Evolutionary conservation across 2,329 filamentous ascomycete genomes (phyloP), one percentile per base, ranked within the genome.

Genomic region (Pseudogymnoascus sp.): DNA sequence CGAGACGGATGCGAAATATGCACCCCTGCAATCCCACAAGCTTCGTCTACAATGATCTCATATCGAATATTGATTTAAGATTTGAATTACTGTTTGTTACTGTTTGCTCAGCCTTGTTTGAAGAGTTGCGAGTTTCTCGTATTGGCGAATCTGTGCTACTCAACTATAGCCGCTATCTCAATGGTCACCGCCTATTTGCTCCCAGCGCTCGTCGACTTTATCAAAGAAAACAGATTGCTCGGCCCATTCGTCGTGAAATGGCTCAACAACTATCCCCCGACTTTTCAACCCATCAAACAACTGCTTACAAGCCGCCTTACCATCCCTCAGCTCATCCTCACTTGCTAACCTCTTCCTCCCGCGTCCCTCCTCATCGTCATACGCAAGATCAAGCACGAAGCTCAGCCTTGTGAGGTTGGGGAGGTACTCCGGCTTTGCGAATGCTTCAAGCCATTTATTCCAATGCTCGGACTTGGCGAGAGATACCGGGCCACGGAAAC

Each of bases 351-450:
- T 57, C n/a, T 57, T 57, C 23, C 26, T 53, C 47, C 50, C 50
- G 0, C 5, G 10, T 7, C 21, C 11, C 26, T 31, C n/a, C 10
- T 21, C 11, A 57, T 33, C 5, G 0, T 33, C 28, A 57, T 57
- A 57, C 10, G 50, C 50, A 64, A 77, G 77, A 0, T 72, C 50
- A 8, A 57, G 50, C 50, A 57, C 50, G 8, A 57, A 57, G 28
- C 50, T 57, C 50, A 57, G 17, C 28, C 5, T 57, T 15, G 8
- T 21, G 50, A 57, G 50, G 10, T 57, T 57, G n/a, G 50, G 26
- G 15, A 57, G 50, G 17, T 57, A 57, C 26, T 57, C n/a, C n/a
- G 26, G 50, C 28, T 57, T 57, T 57, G 50, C 50, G 4, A 57
- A 57, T 4, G n/a, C 50, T 28, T 57, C 50, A 8, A 57, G 3